These are phyloP conservation scores for Rhazya stricta DNA, from an alignment of 257 asterid species.

Conservation along the genomic window DNA sequence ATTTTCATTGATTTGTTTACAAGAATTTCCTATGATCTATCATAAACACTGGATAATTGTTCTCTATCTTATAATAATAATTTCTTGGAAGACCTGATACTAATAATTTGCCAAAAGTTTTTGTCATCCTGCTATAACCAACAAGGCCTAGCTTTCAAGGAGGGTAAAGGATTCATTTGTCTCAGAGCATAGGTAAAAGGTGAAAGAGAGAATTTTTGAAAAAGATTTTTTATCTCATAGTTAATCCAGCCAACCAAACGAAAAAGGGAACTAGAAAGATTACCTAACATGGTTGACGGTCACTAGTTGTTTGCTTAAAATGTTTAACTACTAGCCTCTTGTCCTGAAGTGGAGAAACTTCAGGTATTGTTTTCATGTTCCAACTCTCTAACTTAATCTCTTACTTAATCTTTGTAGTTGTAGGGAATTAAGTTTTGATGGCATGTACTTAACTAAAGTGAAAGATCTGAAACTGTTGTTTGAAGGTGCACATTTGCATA, in stretches of 20 bases:
- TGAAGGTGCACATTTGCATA: neutral
- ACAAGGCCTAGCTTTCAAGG: neutral
- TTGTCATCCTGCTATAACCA: neutral
- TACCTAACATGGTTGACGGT: neutral
- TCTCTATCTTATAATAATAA: neutral
- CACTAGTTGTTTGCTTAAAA: neutral
- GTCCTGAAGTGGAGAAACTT: conserved; percentile 1
- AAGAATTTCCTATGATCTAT: neutral
- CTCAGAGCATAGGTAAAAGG: neutral
- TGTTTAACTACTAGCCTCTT: neutral
- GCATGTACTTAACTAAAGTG: too few relatives aligned
- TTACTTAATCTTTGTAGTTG: neutral
- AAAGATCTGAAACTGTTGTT: neutral
- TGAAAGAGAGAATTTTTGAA: neutral
- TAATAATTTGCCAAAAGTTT: neutral
- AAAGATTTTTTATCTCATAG: neutral
- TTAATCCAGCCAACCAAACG: neutral
- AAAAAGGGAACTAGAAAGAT: too few relatives aligned
- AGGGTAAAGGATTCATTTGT: neutral
- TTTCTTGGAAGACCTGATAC: neutral
- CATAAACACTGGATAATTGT: neutral
- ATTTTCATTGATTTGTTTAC: neutral
- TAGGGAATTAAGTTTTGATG: neutral
- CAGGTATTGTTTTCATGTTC: neutral
- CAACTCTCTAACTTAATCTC: neutral